A percentile compares a stretch with the other conserved stretches of the same genome.
phyloP scores from a whole-genome alignment of 345 rosid genomes.

The Gossypium australe region DNA sequence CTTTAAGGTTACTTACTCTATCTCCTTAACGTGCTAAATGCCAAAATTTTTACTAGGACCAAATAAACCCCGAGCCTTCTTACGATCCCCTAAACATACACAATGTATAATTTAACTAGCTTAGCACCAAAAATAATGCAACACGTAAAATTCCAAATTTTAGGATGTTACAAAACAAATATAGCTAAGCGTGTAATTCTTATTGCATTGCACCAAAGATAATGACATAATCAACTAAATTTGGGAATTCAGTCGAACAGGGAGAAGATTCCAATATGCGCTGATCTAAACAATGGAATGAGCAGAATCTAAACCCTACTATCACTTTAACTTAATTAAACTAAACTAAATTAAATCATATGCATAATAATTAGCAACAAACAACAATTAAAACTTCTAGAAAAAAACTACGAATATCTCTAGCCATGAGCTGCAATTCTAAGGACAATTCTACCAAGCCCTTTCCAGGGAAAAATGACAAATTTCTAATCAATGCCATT shows the following conservation, averaged over 20 bases:
- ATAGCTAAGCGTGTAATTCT: background rate
- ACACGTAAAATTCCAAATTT: no score
- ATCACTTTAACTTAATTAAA: background rate
- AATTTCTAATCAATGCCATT: no score
- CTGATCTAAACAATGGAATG: no score
- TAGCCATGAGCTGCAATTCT: constrained; percentile 5
- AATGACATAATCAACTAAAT: background rate
- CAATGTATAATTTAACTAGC: no score
- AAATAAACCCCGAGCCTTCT: no score
- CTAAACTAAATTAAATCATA: background rate
- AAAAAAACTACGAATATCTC: constrained; percentile 1
- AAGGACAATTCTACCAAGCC: constrained; percentile 4
- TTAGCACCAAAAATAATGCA: no score
- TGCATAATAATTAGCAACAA: background rate
- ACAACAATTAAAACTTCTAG: background rate
- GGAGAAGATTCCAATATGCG: background rate
- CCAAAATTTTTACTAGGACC: no score
- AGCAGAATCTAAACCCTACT: background rate
- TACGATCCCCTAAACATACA: no score
- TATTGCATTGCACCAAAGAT: background rate
- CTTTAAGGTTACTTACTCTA: no score
- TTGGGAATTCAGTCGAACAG: background rate
- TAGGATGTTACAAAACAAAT: no score
- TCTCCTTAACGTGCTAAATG: no score
- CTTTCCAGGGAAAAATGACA: no score